Conservation (phyloP, 495 filamentous ascomycete genomes). For the Penicillium roqueforti region DNA sequence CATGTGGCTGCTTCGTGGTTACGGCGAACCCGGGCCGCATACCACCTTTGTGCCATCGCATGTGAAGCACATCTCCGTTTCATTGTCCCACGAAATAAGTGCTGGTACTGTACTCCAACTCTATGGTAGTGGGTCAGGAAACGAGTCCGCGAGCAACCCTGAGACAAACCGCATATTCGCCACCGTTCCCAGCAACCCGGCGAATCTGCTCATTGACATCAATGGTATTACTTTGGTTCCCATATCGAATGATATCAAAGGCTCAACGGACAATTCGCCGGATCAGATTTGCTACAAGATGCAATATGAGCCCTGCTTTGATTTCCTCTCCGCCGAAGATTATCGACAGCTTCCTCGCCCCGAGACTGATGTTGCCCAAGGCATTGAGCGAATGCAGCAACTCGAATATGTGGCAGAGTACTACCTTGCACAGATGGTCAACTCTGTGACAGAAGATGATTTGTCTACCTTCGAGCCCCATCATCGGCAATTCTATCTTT, state of each 20-base stretch:
- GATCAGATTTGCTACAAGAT: slow-evolving; percentile 40
- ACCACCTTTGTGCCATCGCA: slow-evolving; percentile 20
- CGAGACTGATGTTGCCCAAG: slow-evolving; percentile 7
- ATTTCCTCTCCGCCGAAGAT: slow-evolving; percentile 25
- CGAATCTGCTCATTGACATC: slow-evolving; percentile 18
- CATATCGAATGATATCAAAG: slow-evolving; percentile 17
- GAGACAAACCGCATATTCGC: slow-evolving; percentile 19
- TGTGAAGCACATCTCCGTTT: slow-evolving; percentile 19
- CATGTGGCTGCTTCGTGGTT: slow-evolving; percentile 26
- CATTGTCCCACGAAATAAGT: slow-evolving; percentile 9
- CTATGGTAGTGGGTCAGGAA: slow-evolving; percentile 20
- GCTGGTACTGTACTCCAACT: slow-evolving; percentile 22
- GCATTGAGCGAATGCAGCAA: slow-evolving; percentile 26
- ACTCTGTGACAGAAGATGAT: slow-evolving; percentile 28
- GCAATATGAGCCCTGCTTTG: slow-evolving; percentile 48
- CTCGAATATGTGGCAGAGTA: slow-evolving; percentile 35
- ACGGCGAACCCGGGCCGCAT: slow-evolving; percentile 15
- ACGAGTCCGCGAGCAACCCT: slow-evolving; percentile 33
- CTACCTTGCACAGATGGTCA: slow-evolving; percentile 33
- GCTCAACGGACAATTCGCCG: slow-evolving; percentile 12
- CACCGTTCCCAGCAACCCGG: slow-evolving; percentile 18
- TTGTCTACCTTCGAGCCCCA: slow-evolving; percentile 20
- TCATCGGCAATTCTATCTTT: slow-evolving; percentile 27
- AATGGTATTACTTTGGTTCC: slow-evolving; percentile 20
- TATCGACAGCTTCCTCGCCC: slow-evolving; percentile 20